Conservation (phyloP, 371 early-diverging fungal genomes). For the Mucor racemosus region DNA sequence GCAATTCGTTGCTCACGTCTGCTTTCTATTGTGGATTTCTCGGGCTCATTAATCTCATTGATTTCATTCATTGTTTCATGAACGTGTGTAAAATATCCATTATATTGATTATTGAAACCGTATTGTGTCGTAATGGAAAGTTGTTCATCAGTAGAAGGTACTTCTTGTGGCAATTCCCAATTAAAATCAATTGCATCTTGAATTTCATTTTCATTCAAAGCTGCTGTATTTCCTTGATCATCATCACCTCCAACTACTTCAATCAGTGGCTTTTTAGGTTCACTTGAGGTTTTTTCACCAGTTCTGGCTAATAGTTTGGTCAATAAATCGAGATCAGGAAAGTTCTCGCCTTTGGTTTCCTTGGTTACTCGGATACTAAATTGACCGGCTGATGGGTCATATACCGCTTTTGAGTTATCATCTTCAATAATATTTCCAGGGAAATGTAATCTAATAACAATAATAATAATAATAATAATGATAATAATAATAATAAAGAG, state of each 20-base stretch:
- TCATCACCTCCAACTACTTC: slow-evolving; percentile 66
- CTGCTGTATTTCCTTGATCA: background rate
- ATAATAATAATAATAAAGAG: slow-evolving; percentile 22
- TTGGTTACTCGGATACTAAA: slow-evolving; percentile 81
- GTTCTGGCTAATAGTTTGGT: slow-evolving; percentile 78
- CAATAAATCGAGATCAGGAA: slow-evolving; percentile 87
- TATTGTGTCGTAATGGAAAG: slow-evolving; percentile 43
- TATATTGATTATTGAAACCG: slow-evolving; percentile 91
- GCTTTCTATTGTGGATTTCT: slow-evolving; percentile 67
- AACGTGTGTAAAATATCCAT: slow-evolving; percentile 77
- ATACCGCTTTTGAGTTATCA: slow-evolving; percentile 79
- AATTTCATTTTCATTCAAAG: slow-evolving; percentile 11
- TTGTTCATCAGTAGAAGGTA: slow-evolving; percentile 45
- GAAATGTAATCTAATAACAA: slow-evolving; percentile 73
- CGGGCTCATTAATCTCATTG: slow-evolving; percentile 76
- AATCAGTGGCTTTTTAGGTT: slow-evolving; percentile 60
- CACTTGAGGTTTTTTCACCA: slow-evolving; percentile 47
- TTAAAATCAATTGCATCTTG: slow-evolving; percentile 71
- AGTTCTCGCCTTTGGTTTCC: slow-evolving; percentile 76
- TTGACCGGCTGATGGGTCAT: slow-evolving; percentile 82
- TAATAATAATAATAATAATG: too few relatives aligned
- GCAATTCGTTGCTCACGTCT: slow-evolving; percentile 68
- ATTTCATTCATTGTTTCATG: slow-evolving; percentile 86
- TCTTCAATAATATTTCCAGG: slow-evolving; percentile 87
- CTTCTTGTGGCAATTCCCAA: slow-evolving; percentile 86